Evolutionary conservation across 495 filamentous ascomycete species (phyloP).

Genomic region (Talaromyces ruber): DNA sequence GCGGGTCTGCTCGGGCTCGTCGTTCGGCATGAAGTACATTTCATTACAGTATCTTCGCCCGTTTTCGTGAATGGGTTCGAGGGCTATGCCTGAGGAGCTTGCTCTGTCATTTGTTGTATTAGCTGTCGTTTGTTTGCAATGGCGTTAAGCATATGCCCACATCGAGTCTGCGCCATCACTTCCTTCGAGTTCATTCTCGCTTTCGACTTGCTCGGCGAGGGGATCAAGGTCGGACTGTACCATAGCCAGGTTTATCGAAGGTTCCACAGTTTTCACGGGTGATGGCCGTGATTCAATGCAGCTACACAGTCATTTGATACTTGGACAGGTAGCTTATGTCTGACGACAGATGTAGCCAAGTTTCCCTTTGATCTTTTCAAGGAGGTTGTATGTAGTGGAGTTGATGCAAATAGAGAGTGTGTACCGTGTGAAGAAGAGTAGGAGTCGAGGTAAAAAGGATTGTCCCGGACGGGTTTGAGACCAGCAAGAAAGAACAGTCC

Average conservation of each 20-base stretch:
- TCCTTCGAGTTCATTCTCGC: not conserved
- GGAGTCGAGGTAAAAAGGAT: not conserved
- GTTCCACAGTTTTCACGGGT: not conserved
- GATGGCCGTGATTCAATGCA: not conserved
- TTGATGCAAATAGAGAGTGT: not conserved
- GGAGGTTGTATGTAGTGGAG: not conserved
- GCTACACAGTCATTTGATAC: not conserved
- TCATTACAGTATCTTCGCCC: slow-evolving; percentile 58
- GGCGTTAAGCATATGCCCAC: not conserved
- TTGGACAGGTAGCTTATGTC: not conserved
- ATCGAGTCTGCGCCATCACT: slow-evolving; percentile 1
- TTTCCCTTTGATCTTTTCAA: not conserved
- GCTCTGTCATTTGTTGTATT: slow-evolving; percentile 32
- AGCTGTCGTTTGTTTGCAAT: slow-evolving; percentile 10
- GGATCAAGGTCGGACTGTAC: not conserved
- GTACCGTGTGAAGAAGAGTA: not conserved
- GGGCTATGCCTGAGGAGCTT: slow-evolving; percentile 42
- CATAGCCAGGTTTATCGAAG: not conserved
- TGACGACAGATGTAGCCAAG: not conserved
- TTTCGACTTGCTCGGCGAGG: not conserved
- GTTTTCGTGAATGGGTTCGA: slow-evolving; percentile 53
- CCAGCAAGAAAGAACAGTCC: not conserved
- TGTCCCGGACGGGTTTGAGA: not conserved
- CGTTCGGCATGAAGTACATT: slow-evolving; percentile 68
- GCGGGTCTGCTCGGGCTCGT: slow-evolving; percentile 64